Conservation (phyloP, 495 filamentous ascomycete genomes). For the Entonaema liquescens region DNA sequence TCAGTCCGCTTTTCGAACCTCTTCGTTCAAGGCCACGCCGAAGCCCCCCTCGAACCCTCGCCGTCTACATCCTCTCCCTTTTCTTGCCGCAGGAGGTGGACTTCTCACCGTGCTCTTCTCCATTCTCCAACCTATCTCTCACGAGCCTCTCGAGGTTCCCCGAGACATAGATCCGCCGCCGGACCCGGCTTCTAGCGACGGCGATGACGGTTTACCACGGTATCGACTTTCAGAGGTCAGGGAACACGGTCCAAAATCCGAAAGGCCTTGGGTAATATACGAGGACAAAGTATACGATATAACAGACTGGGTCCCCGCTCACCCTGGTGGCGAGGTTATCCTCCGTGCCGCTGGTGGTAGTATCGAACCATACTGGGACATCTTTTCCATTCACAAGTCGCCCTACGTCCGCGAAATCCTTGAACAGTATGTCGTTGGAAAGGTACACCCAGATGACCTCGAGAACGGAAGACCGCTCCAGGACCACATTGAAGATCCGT, state of each 20-base stretch:
- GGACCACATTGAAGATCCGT: slow-evolving; percentile 64
- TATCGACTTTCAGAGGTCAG: slow-evolving; percentile 59
- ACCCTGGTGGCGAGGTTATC: slow-evolving; percentile 69
- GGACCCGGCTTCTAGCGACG: slow-evolving; percentile 24
- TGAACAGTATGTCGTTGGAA: slow-evolving; percentile 62
- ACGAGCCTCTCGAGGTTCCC: slow-evolving; percentile 29
- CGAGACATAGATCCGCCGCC: slow-evolving; percentile 9
- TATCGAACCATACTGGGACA: slow-evolving; percentile 70
- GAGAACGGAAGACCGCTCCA: slow-evolving; percentile 56
- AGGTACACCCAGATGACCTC: slow-evolving; percentile 60
- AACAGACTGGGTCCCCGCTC: slow-evolving; percentile 65
- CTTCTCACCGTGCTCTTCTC: slow-evolving; percentile 40
- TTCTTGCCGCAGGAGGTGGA: slow-evolving; percentile 40
- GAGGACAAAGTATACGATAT: slow-evolving; percentile 67
- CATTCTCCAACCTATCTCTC: slow-evolving; percentile 36
- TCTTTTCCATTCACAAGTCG: slow-evolving; percentile 68
- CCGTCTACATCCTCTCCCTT: slow-evolving; percentile 32
- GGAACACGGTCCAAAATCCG: slow-evolving; percentile 57
- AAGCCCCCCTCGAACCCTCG: slow-evolving; percentile 7
- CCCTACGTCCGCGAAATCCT: slow-evolving; percentile 66
- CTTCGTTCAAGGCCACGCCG: slow-evolving; percentile 19
- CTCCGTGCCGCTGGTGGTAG: slow-evolving; percentile 64
- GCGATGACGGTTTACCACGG: slow-evolving; percentile 51
- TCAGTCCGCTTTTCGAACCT: slow-evolving; percentile 16
- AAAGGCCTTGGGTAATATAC: slow-evolving; percentile 60